Base-by-base conservation (phyloP, 129 eudicot genomes). In the Mikania micrantha region DNA sequence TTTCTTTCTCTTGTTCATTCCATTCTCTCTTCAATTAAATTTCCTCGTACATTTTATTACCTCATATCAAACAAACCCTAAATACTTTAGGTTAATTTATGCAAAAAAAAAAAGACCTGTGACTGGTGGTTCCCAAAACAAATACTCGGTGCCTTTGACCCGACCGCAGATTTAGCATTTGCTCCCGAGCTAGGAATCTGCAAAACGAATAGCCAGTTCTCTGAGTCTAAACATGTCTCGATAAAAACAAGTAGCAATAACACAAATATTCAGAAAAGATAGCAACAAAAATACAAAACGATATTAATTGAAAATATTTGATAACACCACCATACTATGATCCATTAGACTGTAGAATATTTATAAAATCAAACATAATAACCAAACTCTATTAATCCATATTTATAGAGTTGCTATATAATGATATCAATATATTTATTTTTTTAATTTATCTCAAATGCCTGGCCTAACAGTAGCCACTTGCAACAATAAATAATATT, bases 111-210 rank as follows among this genome's bases (percentile, higher is more conserved):
- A 52, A 52, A 6, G 22, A 21, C 59, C 59, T 52, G 56, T 19
- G 29, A 50, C 58, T 48, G 54, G 22, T 52, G 59, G 38, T 15
- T 56, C 35, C 38, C 38, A 56, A 56, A 56, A 56, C 62, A 31
- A 7, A 13, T 59, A 15, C 15, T 59, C 32, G 42, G 42, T 13
- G 42, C 42, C 28, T 27, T 21, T 5, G 34, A 54, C 32, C 16
- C 27, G 16, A 54, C 22, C 11, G 34, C 63, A 29, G 38, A 13
- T 13, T 53, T 24, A 11, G 13, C 28, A 28, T 56, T 25, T 56
- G 11, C 34, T 35, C 60, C 52, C 15, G 19, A 35, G 70, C 64
- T 73, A 73, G 20, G 77, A 73, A 73, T 73, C 77, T 73, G 77
- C 77, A 73, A 62, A 73, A 32, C 7, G 17, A 62, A 73, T 15